Conservation (phyloP, 768 basidiomycete genomes). For the Lactarius psammicola region DNA sequence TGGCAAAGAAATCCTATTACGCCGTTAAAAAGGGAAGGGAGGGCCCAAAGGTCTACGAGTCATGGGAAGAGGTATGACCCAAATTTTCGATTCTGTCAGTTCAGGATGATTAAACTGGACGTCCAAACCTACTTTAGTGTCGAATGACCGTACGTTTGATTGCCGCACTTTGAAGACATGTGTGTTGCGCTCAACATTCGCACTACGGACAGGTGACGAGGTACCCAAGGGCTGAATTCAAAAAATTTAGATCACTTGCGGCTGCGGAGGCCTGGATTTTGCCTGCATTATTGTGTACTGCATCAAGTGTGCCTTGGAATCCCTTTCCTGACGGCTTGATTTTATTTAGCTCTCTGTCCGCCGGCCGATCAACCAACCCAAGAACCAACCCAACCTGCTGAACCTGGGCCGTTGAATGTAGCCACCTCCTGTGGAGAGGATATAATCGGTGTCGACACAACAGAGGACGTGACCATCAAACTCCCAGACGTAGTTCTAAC, state of each 20-base stretch:
- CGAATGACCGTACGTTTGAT: not conserved
- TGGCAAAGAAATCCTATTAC: conserved; percentile 51
- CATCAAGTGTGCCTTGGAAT: not conserved
- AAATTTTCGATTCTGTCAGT: not conserved
- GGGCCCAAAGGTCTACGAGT: conserved; percentile 55
- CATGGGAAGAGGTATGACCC: conserved; percentile 65
- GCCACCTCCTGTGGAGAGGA: not conserved
- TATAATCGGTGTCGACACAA: not conserved
- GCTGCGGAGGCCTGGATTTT: conserved; percentile 56
- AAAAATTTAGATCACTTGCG: conserved; percentile 46
- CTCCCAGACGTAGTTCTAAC: conserved; percentile 42
- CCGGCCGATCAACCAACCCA: not conserved
- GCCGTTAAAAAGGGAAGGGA: conserved; percentile 58
- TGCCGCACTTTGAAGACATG: not conserved
- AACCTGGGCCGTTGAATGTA: not conserved
- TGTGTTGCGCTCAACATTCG: conserved; percentile 6
- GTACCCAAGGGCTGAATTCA: conserved; percentile 52
- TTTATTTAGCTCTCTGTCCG: not conserved
- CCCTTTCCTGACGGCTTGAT: not conserved
- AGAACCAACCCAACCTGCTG: not conserved
- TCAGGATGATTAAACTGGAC: not conserved
- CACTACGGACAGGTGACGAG: conserved; percentile 45
- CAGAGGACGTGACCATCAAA: not conserved
- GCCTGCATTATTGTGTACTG: not conserved
- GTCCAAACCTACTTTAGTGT: conserved; percentile 1